These are phyloP conservation scores for Ilex aquifolium DNA, from an alignment of 257 asterid species.

Conservation along the genomic window DNA sequence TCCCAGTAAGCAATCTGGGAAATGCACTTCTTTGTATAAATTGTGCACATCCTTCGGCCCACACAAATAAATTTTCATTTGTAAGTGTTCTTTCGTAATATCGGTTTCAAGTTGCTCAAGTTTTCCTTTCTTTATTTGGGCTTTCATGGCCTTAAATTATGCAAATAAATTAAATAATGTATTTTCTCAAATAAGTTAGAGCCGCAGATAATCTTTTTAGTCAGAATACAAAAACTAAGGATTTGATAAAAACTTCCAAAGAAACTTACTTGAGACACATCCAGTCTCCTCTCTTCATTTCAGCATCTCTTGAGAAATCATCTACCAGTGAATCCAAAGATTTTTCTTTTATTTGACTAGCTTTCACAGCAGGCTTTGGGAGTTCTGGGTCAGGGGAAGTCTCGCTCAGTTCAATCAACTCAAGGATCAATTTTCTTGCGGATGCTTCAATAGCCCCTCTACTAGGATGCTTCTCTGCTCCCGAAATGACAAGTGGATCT, in stretches of 20 bases:
- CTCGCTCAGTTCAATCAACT: slow-evolving; percentile 72
- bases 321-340: slow-evolving; percentile 17
- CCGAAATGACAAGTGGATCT: slow-evolving; percentile 54
- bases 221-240: too few species aligned
- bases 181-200: too few species aligned
- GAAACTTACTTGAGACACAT: slow-evolving; percentile 59
- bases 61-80: too few species aligned
- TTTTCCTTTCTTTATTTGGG: too few species aligned
- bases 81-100: too few species aligned
- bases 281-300: slow-evolving; percentile 73
- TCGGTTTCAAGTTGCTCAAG: too few species aligned
- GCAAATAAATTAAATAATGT: too few species aligned
- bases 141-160: too few species aligned
- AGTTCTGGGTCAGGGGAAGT: slow-evolving; percentile 47
- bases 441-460: slow-evolving; percentile 61
- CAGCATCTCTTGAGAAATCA: slow-evolving; percentile 22
- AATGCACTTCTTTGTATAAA: too few species aligned
- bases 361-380: slow-evolving; percentile 38
- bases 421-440: slow-evolving; percentile 59
- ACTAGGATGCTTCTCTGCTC: slow-evolving; percentile 43
- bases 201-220: too few species aligned
- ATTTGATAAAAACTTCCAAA: neutral
- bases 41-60: too few species aligned
- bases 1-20: too few species aligned
- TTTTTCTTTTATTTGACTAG: slow-evolving; percentile 33